A percentile compares a stretch with the other conserved stretches of the same genome.
These are phyloP conservation scores for Gastrodia elata DNA, from an alignment of 106 monocot genomes.

Conservation along the genomic window DNA sequence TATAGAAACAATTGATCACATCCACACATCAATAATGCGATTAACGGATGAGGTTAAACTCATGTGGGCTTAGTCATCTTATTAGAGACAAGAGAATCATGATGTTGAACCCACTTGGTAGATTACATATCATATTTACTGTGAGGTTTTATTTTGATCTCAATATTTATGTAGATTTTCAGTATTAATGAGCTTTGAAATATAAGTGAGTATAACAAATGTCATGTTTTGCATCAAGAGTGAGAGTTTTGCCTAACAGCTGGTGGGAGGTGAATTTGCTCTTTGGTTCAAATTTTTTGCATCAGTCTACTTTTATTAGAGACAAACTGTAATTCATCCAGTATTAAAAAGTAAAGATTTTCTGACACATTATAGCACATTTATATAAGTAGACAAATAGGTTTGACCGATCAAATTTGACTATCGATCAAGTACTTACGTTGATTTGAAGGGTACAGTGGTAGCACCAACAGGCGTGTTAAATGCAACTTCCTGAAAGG, in stretches of 20 bases:
- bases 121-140: neutral
- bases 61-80: no score
- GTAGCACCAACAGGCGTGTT: conserved; percentile 73
- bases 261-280: neutral
- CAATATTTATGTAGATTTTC: neutral
- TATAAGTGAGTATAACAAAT: neutral
- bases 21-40: no score
- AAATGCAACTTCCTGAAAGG: conserved; percentile 96
- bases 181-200: neutral
- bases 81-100: no score
- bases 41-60: no score
- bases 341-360: no score
- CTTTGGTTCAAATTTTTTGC: neutral
- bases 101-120: no score
- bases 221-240: neutral
- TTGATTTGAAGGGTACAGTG: conserved; percentile 94
- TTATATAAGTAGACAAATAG: neutral
- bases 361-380: no score
- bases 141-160: neutral
- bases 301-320: neutral
- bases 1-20: no score
- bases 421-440: conserved; percentile 30
- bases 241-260: neutral
- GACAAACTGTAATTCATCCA: no score
- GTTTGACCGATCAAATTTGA: neutral